Base-by-base conservation (phyloP, 1,284 basidiomycete species). In the Mycena citricolor region DNA sequence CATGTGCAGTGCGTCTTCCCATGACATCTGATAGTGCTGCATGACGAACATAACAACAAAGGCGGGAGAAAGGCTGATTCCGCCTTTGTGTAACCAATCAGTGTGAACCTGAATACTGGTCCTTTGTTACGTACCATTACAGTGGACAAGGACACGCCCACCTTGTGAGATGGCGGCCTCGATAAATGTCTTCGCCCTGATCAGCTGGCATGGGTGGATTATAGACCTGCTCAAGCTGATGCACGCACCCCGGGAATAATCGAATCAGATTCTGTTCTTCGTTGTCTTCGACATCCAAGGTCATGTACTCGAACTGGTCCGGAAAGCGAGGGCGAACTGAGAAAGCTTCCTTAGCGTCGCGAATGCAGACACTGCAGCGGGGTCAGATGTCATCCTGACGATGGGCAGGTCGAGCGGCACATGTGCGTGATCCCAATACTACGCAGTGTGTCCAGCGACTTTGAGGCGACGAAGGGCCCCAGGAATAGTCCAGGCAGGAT, bases 41-140 rank as follows among this genome's bases (percentile, higher is more conserved):
- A 94, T 94, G 22, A 91, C 85, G 59, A 90, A 94, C 79, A 93
- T 93, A 42, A 94, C 86, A 23, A 93, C 89, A 44, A 94, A 91
- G 0, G 90, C 80, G 0, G 91, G 90, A 0, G 90, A 90, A 10
- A 92, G 73, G 41, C 86, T 86, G 57, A 94, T 94, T 2, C 91
- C 92, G 36, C 89, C 89, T 92, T 54, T 8, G 24, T 22, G 22
- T 4, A 21, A 35, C 14, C 33, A 36, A 40, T 28, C n/a, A 20
- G 19, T 30, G n/a, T n/a, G 12, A 21, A 35, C 26, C 25, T 34
- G 42, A 16, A 43, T n/a, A n/a, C 28, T 22, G 30, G 31, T 8
- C 26, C 30, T 47, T 14, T 13, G 51, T 40, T 34, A 53, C 44
- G 32, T 54, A 88, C 92, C 92, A 54, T 93, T 94, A 63, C 92